Percentiles rank a stretch among this genome's conserved stretches.
Conservation (phyloP, 2,329 filamentous ascomycete species). For the Phialophora verrucosa region DNA sequence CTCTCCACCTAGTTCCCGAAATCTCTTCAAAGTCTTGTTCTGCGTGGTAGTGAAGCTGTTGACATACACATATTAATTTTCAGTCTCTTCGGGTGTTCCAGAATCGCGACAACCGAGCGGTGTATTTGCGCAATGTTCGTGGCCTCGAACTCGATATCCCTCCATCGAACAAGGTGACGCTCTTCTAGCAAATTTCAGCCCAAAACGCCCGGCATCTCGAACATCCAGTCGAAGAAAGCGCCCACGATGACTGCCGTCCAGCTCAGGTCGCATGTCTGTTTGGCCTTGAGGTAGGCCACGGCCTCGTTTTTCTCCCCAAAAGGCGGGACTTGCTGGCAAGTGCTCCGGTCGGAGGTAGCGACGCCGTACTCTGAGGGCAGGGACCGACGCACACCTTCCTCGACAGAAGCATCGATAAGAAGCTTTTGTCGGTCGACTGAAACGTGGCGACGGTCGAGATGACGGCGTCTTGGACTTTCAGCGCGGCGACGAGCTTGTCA, state of each 20-base stretch:
- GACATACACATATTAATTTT: constrained; percentile 64
- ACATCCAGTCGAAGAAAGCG: constrained; percentile 65
- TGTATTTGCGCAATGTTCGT: constrained; percentile 35
- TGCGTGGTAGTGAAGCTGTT: constrained; percentile 64
- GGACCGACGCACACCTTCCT: constrained; percentile 45
- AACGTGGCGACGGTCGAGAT: constrained; percentile 32
- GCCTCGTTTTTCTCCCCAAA: constrained; percentile 41
- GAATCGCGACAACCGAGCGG: constrained; percentile 47
- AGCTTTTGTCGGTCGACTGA: constrained; percentile 40
- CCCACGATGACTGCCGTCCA: constrained; percentile 67
- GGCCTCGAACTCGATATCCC: constrained; percentile 33
- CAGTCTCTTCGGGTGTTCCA: constrained; percentile 58
- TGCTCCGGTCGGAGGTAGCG: constrained; percentile 40
- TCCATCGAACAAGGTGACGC: constrained; percentile 40
- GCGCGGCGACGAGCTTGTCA: constrained; percentile 37
- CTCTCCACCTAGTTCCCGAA: constrained; percentile 60
- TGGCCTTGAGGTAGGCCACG: constrained; percentile 60
- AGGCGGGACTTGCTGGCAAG: constrained; percentile 40
- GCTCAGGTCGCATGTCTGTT: constrained; percentile 55
- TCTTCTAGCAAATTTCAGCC: constrained; percentile 43
- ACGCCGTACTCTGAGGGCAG: constrained; percentile 45
- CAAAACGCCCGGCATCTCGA: constrained; percentile 42
- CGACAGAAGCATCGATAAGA: constrained; percentile 44
- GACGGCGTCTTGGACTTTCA: constrained; percentile 42
- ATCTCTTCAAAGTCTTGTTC: constrained; percentile 59